Evolutionary conservation across 495 filamentous ascomycete species (phyloP), one percentile per base, ranked within the genome.

Genomic region (Tuber calosporum): DNA sequence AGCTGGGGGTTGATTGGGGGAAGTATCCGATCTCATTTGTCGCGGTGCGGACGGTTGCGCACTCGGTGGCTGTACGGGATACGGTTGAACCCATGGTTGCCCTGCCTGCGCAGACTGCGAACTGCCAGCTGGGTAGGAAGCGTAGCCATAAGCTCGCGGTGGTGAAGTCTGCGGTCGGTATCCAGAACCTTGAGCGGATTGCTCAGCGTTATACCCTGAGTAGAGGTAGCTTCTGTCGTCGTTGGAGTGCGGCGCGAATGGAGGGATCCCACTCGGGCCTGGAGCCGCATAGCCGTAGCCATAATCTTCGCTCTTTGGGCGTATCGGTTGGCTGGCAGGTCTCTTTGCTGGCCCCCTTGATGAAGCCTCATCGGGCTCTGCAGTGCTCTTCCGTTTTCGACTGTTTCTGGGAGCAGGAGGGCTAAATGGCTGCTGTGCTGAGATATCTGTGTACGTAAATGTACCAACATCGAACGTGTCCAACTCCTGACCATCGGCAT

Each of bases 371-470:
- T 76, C 79, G 58, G 71, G 72, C 30, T 80, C 79, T 37, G 69
- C 79, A 20, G 77, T 80, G 42, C 43, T 66, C 43, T 80, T 80
- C 48, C 79, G 77, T 53, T 80, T 80, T 22, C 74, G 73, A 26
- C 76, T 45, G 17, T 68, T 43, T 20, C 77, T 73, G 42, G 77
- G 73, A 8, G 77, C 70, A 37, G 78, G 79, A 34, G 37, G 70
- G 40, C 73, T 73, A 66, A 77, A 73, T 15, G 76, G 5, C 41
- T 74, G 68, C 34, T 74, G 74, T 30, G 76, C 66, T n/a, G 70
- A 42, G 42, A 81, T 79, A 58, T 88, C 86, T 73, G 87, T 85
- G 74, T 96, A 99, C 4, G 88, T 89, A 81, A 96, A 97, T 22
- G 86, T 84, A 75, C 92, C 94, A 42, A 92, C 88, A 72, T 93